Evolutionary conservation across 2,329 filamentous ascomycete genomes (phyloP).

Genomic region (Rhynchosporium agropyri): DNA sequence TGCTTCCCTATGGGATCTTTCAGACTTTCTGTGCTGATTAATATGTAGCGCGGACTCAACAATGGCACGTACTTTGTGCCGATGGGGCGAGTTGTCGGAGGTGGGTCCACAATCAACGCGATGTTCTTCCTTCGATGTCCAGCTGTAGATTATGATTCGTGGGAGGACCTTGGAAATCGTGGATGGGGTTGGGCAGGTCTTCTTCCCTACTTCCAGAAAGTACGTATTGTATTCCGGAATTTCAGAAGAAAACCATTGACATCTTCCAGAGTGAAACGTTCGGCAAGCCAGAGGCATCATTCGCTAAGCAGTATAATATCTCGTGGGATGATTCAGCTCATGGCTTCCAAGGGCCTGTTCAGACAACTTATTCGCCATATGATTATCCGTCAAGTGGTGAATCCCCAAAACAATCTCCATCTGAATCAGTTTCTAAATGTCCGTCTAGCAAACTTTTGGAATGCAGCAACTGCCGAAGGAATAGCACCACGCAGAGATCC

Average conservation of each 20-base stretch:
- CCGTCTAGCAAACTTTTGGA: constrained; percentile 22
- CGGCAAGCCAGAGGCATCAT: constrained; percentile 39
- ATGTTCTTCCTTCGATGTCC: constrained; percentile 32
- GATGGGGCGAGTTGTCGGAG: constrained; percentile 48
- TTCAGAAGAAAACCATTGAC: not conserved
- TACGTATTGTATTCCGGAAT: not conserved
- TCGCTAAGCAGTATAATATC: constrained; percentile 44
- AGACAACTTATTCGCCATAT: constrained; percentile 44
- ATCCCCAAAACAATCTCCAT: not conserved
- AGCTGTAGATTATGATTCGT: constrained; percentile 47
- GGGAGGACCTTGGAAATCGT: constrained; percentile 50
- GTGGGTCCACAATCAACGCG: constrained; percentile 46
- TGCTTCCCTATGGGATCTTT: not conserved
- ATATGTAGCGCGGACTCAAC: constrained; percentile 43
- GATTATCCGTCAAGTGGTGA: constrained; percentile 18
- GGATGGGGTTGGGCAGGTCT: constrained; percentile 55
- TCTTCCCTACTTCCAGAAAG: constrained; percentile 53
- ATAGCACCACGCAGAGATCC: constrained; percentile 18
- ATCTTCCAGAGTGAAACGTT: constrained; percentile 43
- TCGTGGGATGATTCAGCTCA: constrained; percentile 46
- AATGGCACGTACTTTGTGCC: constrained; percentile 42
- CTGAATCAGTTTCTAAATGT: not conserved
- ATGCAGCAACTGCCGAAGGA: constrained; percentile 13
- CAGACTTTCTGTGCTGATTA: not conserved
- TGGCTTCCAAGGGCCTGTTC: constrained; percentile 53